phyloP scores from a whole-genome alignment of 2,329 filamentous ascomycete genomes.

The Ceratocystis eucalypticola region DNA sequence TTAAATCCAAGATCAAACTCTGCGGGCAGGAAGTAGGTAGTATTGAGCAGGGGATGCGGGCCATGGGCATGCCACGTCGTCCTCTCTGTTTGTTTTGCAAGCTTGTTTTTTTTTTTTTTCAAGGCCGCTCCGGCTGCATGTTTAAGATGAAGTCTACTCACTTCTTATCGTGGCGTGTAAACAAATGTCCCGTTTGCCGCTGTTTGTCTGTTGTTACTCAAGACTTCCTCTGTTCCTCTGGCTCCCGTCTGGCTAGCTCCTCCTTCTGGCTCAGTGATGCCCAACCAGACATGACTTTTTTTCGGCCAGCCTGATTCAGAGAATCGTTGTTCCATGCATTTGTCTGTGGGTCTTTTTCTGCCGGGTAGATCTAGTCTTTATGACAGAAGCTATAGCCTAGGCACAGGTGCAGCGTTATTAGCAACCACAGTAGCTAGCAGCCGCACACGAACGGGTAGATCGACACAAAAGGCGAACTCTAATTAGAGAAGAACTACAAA shows the following conservation, averaged over 20 bases:
- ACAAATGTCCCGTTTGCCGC: not conserved
- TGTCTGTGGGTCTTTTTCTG: not conserved
- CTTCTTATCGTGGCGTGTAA: not conserved
- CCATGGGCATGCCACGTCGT: not conserved
- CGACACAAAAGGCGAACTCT: no score
- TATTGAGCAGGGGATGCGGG: not conserved
- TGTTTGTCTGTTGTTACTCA: slow-evolving; percentile 2
- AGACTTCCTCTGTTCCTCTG: not conserved
- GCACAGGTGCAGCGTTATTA: no score
- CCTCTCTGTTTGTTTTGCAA: not conserved
- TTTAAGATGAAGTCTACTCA: not conserved
- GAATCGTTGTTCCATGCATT: not conserved
- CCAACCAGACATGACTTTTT: not conserved
- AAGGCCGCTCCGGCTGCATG: not conserved
- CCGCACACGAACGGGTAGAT: no score
- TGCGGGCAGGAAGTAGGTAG: not conserved
- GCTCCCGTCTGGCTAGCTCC: not conserved
- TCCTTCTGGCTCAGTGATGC: not conserved
- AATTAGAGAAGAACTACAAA: no score
- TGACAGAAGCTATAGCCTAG: no score
- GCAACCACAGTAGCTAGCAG: no score
- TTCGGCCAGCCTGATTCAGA: not conserved
- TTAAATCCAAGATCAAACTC: not conserved
- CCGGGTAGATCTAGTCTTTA: not conserved
- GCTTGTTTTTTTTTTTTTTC: not conserved